Conservation (phyloP, 2,329 filamentous ascomycete species). For the Fusarium ramigenum region DNA sequence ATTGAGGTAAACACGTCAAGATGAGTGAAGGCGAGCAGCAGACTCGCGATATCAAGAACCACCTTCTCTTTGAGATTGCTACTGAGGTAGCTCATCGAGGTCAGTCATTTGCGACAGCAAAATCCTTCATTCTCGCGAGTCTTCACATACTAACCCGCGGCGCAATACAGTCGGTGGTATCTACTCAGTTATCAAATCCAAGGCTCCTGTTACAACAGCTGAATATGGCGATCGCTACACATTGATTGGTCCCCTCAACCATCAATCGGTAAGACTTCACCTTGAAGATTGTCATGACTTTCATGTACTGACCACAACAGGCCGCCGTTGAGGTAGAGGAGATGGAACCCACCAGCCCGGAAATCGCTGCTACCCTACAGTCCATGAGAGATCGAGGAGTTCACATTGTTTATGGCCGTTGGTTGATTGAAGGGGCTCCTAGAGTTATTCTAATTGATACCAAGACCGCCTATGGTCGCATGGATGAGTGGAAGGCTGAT, state of each 20-base stretch:
- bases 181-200: constrained; percentile 99
- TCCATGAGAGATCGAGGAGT: constrained; percentile 94
- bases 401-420: constrained; percentile 89
- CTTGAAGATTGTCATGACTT: not conserved
- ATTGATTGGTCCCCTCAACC: constrained; percentile 92
- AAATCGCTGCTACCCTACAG: constrained; percentile 83
- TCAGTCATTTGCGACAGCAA: constrained; percentile 53
- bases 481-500: constrained; percentile 97
- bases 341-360: constrained; percentile 82
- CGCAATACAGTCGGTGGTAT: constrained; percentile 83
- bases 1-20: constrained; percentile 33
- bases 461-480: constrained; percentile 86
- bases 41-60: constrained; percentile 85
- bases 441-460: constrained; percentile 95
- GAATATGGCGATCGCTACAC: constrained; percentile 99
- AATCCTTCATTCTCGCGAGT: constrained; percentile 4
- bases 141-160: constrained; percentile 25
- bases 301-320: constrained; percentile 54
- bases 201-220: constrained; percentile 95
- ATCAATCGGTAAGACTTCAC: constrained; percentile 74
- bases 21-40: constrained; percentile 61
- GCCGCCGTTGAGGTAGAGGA: constrained; percentile 98
- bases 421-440: constrained; percentile 96
- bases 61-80: constrained; percentile 94
- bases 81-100: constrained; percentile 98